Conservation (phyloP, 2,329 filamentous ascomycete species). For the Phialophora verrucosa region DNA sequence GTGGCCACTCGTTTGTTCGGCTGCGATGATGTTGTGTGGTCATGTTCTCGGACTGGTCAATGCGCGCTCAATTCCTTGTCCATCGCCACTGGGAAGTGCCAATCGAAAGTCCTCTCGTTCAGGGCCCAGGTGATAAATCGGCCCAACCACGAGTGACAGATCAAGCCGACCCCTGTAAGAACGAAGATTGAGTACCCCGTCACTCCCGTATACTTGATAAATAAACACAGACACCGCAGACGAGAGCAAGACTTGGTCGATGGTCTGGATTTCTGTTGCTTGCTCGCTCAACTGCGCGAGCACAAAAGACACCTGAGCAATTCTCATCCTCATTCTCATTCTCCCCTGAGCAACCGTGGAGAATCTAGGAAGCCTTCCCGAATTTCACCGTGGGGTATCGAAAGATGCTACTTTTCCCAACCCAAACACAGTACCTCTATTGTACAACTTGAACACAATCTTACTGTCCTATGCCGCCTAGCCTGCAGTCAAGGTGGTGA, state of each 20-base stretch:
- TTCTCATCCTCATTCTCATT: background rate
- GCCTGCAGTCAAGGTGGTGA: conserved; percentile 55
- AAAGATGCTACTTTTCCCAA: conserved; percentile 20
- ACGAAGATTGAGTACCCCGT: background rate
- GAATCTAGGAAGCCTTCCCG: background rate
- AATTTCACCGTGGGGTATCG: conserved; percentile 20
- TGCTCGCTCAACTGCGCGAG: background rate
- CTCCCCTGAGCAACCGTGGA: background rate
- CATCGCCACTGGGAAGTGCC: background rate
- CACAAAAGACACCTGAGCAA: background rate
- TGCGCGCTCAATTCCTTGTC: background rate
- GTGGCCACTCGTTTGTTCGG: conserved; percentile 4
- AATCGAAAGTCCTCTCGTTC: background rate
- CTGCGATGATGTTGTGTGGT: conserved; percentile 3
- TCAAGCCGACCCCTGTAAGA: background rate
- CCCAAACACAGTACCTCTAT: conserved; percentile 1
- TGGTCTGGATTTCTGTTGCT: background rate
- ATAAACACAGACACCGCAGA: background rate
- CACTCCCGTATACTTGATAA: background rate
- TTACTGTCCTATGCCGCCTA: conserved; percentile 9
- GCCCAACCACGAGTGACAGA: conserved; percentile 2
- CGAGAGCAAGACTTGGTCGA: background rate
- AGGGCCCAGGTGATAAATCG: background rate
- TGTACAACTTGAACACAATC: conserved; percentile 7
- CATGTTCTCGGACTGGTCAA: conserved; percentile 3